phyloP scores from a whole-genome alignment of 768 basidiomycete species.

The Lactarius pseudohatsudake region DNA sequence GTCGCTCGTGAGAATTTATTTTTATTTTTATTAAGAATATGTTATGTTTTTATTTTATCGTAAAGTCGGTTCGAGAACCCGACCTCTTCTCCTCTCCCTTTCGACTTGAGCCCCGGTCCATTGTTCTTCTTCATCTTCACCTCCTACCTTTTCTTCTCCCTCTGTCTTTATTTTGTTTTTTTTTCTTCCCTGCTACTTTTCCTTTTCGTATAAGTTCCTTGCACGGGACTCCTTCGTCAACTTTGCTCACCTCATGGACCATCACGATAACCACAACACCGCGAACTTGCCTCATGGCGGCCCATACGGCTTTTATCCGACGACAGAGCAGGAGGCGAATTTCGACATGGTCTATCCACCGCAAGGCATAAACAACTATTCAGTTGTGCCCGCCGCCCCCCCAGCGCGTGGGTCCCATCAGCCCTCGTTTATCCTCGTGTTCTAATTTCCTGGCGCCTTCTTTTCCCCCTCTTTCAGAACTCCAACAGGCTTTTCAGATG shows the following conservation, averaged over 20 bases:
- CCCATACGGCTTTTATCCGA: constrained; percentile 39
- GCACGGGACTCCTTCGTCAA: constrained; percentile 29
- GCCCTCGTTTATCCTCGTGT: constrained; percentile 51
- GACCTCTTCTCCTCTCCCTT: constrained; percentile 12
- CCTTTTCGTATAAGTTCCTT: constrained; percentile 25
- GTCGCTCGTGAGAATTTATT: not conserved
- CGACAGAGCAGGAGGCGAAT: constrained; percentile 36
- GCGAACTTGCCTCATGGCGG: constrained; percentile 32
- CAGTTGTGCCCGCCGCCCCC: constrained; percentile 52
- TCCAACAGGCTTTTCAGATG: constrained; percentile 65
- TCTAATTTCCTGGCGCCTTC: constrained; percentile 52
- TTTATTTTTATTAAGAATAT: not conserved
- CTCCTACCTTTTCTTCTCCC: constrained; percentile 36
- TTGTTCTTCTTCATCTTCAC: not conserved
- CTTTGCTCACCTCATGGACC: constrained; percentile 35
- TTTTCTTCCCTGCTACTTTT: constrained; percentile 37
- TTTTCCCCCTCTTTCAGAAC: constrained; percentile 56
- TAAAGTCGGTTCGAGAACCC: not conserved
- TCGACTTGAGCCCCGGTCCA: constrained; percentile 6
- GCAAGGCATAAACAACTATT: constrained; percentile 56
- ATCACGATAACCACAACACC: constrained; percentile 33
- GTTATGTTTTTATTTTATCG: not conserved
- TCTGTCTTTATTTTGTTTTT: constrained; percentile 37
- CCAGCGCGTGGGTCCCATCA: constrained; percentile 67
- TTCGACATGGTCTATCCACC: constrained; percentile 39